Base-by-base conservation (phyloP, 2,329 filamentous ascomycete species). In the Cyphellophora attinorum region DNA sequence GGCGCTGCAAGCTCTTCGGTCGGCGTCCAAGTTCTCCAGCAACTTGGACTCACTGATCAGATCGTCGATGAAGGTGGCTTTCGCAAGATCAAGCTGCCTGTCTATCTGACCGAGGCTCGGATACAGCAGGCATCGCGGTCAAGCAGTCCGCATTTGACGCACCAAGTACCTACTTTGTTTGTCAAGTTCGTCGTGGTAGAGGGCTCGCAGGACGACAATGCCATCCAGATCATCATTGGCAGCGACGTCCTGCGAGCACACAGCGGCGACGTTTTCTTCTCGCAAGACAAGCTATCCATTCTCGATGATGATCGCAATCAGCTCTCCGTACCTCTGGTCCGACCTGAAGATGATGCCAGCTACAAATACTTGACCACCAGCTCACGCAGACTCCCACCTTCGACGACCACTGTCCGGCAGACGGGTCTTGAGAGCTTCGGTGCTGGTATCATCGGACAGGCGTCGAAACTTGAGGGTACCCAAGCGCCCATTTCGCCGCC, bases 81-180 rank as follows among this genome's bases (percentile, higher is more conserved):
- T 19, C 71, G 75, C 44, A 78, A 73, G 38, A 78, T 93, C 44
- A 81, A 81, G 42, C 65, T 96, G 14, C 74, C 83, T 1, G 76
- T 96, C 5, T 95, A 89, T 56, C 76, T 98, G 34, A 85, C 89
- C 1, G 91, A 96, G 60, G 91, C 89, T 15, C 80, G 89, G 27
- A 76, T 93, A 6, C 76, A 79, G 17, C 70, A 81, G 5, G 83
- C 79, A 16, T 81, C 81, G 29, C 76, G 82, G 31, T 79, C 83
- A 4, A 70, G 62, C 41, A 86, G 81, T 49, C 29, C 29, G 12
- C 21, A n/a, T 8, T 82, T 85, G 13, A 73, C 71, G 2, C 81
- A 80, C 6, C 83, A 86, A 47, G 76, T 96, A 13, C 89, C 91
- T 4, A 81, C 76, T n/a, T 65, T 96, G 44, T 77, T 73, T 1